Conservation (phyloP, 2,329 filamentous ascomycete species). For the Lasiodiplodia sp. region DNA sequence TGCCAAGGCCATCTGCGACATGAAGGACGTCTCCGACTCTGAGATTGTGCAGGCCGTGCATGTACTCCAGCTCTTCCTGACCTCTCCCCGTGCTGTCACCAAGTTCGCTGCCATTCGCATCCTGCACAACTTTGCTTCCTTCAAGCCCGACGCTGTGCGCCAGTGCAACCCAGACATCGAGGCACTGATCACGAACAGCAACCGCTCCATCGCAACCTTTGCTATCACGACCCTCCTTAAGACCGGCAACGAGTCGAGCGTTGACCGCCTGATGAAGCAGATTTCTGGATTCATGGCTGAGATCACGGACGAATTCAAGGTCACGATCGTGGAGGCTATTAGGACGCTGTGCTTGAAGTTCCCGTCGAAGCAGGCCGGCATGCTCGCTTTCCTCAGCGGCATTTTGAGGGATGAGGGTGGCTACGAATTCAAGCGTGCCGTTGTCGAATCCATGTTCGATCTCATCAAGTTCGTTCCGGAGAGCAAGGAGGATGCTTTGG, state of each 20-base stretch:
- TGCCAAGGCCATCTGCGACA: conserved; percentile 95
- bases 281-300: conserved; percentile 98
- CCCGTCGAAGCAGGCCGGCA: conserved; percentile 95
- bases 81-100: conserved; percentile 91
- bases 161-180: conserved; percentile 98
- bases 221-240: conserved; percentile 98
- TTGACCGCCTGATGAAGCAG: conserved; percentile 98
- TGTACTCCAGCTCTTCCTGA: conserved; percentile 94
- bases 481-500: conserved; percentile 79
- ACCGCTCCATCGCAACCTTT: conserved; percentile 96
- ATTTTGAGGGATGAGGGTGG: conserved; percentile 96
- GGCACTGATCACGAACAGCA: conserved; percentile 93
- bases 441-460: conserved; percentile 99
- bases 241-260: conserved; percentile 96
- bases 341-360: conserved; percentile 97
- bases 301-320: conserved; percentile 99
- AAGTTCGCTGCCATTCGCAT: conserved; percentile 98
- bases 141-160: conserved; percentile 92
- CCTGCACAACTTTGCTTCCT: conserved; percentile 93
- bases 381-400: conserved; percentile 97
- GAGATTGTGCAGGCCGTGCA: conserved; percentile 94
- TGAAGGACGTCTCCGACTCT: conserved; percentile 89
- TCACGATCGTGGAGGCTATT: conserved; percentile 99
- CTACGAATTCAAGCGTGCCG: conserved; percentile 96
- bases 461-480: conserved; percentile 99